Conservation (phyloP, 2,329 filamentous ascomycete genomes). For the Alternaria viburni region DNA sequence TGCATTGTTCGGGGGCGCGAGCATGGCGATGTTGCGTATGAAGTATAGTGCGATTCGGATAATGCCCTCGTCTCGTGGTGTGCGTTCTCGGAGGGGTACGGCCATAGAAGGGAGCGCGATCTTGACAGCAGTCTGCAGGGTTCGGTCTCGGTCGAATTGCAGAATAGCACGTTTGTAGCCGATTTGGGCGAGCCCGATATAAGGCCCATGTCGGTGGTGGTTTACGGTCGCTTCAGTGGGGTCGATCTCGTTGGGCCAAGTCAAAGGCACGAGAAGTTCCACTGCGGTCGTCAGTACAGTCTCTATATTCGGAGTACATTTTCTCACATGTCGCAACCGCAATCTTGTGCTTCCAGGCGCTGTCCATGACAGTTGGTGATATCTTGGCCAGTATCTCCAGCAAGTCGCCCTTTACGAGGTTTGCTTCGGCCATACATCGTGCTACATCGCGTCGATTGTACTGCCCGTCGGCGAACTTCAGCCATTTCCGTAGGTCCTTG, state of each 20-base stretch:
- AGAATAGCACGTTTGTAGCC: constrained; percentile 89
- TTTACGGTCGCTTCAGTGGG: constrained; percentile 85
- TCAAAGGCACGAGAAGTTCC: constrained; percentile 89
- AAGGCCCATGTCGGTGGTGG: constrained; percentile 88
- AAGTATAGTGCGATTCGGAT: constrained; percentile 91
- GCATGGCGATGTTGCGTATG: constrained; percentile 85
- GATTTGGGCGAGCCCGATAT: constrained; percentile 85
- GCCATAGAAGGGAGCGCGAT: constrained; percentile 87
- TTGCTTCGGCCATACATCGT: constrained; percentile 87
- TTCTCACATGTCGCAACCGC: constrained; percentile 75
- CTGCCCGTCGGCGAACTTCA: constrained; percentile 93
- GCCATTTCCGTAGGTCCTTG: constrained; percentile 93
- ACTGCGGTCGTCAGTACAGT: constrained; percentile 53
- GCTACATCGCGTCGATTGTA: constrained; percentile 94
- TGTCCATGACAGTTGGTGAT: constrained; percentile 73
- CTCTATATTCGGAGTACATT: rapidly evolving
- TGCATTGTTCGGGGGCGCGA: constrained; percentile 74
- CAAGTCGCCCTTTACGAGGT: constrained; percentile 87
- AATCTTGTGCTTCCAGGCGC: constrained; percentile 77
- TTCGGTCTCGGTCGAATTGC: constrained; percentile 77
- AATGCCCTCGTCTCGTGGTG: constrained; percentile 83
- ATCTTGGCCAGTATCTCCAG: constrained; percentile 83
- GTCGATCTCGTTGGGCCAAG: constrained; percentile 88
- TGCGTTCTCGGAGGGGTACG: constrained; percentile 74
- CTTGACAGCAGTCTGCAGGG: constrained; percentile 81